Evolutionary conservation across 2,329 filamentous ascomycete species (phyloP).

Genomic region (Aspergillus tubingensis): DNA sequence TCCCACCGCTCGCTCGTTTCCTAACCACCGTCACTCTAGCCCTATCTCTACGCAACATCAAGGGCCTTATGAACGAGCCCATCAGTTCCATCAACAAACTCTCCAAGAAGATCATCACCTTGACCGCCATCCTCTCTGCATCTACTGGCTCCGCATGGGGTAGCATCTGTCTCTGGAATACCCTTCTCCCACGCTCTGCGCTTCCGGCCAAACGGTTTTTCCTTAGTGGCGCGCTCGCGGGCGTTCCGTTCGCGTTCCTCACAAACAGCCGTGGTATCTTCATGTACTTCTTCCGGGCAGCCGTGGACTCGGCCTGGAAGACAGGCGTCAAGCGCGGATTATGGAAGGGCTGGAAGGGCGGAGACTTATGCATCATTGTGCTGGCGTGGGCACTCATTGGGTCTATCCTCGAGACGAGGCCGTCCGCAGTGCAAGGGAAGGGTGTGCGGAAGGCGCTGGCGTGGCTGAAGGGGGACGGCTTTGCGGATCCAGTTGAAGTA

Average conservation of each 20-base stretch:
- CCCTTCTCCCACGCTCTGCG: conserved; percentile 70
- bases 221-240: conserved; percentile 80
- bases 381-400: conserved; percentile 76
- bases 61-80: conserved; percentile 68
- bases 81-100: conserved; percentile 67
- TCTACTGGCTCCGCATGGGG: conserved; percentile 87
- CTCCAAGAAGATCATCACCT: conserved; percentile 68
- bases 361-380: conserved; percentile 83
- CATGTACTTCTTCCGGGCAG: conserved; percentile 75
- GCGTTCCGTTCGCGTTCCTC: conserved; percentile 76
- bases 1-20: conserved; percentile 75
- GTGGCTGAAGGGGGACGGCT: conserved; percentile 74
- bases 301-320: conserved; percentile 84
- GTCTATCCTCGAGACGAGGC: conserved; percentile 72
- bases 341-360: conserved; percentile 80
- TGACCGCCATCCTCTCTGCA: conserved; percentile 76
- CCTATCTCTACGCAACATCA: conserved; percentile 69
- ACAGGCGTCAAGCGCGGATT: conserved; percentile 87
- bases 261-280: conserved; percentile 62
- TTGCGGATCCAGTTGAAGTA: conserved; percentile 64
- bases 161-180: conserved; percentile 84
- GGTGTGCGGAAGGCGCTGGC: conserved; percentile 71
- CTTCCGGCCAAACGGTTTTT: conserved; percentile 86
- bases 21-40: conserved; percentile 65
- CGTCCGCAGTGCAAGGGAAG: conserved; percentile 66